Percentiles rank a stretch among this genome's conserved stretches.
phyloP scores from a whole-genome alignment of 306 rosid genomes.

The Acmispon strigosus region DNA sequence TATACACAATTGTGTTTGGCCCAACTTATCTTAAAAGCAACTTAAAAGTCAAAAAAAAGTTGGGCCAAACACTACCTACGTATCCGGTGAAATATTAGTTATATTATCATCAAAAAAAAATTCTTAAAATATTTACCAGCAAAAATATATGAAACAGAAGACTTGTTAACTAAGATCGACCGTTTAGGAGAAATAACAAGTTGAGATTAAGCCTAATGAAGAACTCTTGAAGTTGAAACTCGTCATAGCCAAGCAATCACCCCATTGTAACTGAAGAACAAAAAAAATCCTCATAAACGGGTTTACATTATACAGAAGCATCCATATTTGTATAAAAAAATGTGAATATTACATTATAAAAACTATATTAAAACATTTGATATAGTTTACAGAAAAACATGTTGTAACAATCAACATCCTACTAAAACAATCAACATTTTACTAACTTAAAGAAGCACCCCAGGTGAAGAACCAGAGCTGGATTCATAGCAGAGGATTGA shows the following conservation, averaged over 20 bases:
- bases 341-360: not conserved
- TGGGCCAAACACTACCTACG: too few relatives aligned
- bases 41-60: too few relatives aligned
- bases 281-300: not conserved
- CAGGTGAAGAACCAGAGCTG: conserved; percentile 19
- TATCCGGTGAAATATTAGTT: too few relatives aligned
- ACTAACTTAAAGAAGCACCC: conserved; percentile 15
- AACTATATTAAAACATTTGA: conserved; percentile 12
- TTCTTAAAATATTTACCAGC: too few relatives aligned
- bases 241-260: not conserved
- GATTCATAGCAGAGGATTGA: not conserved
- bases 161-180: too few relatives aligned
- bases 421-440: not conserved
- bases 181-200: too few relatives aligned
- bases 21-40: too few relatives aligned
- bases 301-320: not conserved
- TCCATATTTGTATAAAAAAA: not conserved
- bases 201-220: not conserved
- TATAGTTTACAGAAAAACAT: too few relatives aligned
- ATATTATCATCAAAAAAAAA: too few relatives aligned
- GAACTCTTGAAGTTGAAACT: not conserved
- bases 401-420: not conserved
- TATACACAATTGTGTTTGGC: too few relatives aligned
- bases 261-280: too few relatives aligned
- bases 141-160: too few relatives aligned